Base-by-base conservation (phyloP, 202 grass and related monocot genomes). In the Carex sylvatica region DNA sequence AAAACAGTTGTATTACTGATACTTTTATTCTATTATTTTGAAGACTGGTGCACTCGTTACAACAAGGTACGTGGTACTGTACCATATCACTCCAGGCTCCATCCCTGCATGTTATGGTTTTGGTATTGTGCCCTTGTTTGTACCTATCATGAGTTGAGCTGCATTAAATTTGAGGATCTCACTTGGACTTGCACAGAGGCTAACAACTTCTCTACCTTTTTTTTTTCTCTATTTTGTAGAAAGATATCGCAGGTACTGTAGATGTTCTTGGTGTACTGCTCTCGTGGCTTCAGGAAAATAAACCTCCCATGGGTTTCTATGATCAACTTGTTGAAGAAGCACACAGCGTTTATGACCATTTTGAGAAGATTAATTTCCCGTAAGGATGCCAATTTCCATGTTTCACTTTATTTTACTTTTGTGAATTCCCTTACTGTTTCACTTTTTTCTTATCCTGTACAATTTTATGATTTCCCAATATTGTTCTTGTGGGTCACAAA, bases 301-400 rank as follows among this genome's bases (percentile, higher is more conserved):
- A 7, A 36, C 55, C 60, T 79, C 28, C 5, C 49, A 78, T 83
- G 79, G 67, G 84, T 24, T 47, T 81, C 0, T 68, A 66, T 84
- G 75, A 2, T 0, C 23, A 79, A 28, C 84, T 93, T 2, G 40
- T 91, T 5, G 40, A 84, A 30, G 92, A 91, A 54, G 72, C 67
- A 49, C 52, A 0, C 46, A 35, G 46, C 0, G 9, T 89, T 70
- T 87, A 46, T 66, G 35, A 82, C 23, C 38, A 84, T 69, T 65
- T 89, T 18, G 61, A 70, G 84, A 26, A 74, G 20, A 19, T 38
- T 3, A 26, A 10, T 83, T 9, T 16, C 3, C 33, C 61, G 93
- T 96, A 89, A 87, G 58, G 15, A 54, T 56, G 47, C 49, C 24
- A 76, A 56, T 76, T 56, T n/a, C 72, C 8, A 14, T 56, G 6